phyloP scores from a whole-genome alignment of 2,329 filamentous ascomycete species.

The Penicillium sclerotigenum region DNA sequence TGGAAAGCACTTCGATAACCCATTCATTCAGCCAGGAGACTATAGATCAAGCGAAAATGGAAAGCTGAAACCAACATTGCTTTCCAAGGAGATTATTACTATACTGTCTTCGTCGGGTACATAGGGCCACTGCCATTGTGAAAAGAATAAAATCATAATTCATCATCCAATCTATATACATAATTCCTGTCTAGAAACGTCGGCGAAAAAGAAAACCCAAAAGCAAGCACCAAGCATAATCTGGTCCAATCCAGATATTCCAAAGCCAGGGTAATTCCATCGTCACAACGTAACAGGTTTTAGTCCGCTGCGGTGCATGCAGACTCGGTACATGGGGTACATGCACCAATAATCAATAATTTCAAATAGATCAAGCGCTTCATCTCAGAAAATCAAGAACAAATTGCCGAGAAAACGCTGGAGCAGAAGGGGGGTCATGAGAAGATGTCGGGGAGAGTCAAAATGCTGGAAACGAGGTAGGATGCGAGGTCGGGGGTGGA shows the following conservation, averaged over 20 bases:
- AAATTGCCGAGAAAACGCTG: slow-evolving; percentile 9
- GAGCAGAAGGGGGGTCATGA: slow-evolving; percentile 6
- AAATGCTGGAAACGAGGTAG: background rate
- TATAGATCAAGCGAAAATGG: background rate
- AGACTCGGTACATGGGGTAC: background rate
- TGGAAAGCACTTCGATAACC: background rate
- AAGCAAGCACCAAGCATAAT: background rate
- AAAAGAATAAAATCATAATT: slow-evolving; percentile 13
- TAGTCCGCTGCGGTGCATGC: background rate
- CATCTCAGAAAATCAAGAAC: background rate
- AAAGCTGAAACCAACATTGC: background rate
- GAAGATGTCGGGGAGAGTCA: background rate
- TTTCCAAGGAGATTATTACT: background rate
- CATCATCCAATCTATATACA: slow-evolving; percentile 15
- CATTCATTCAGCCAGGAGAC: too few relatives aligned
- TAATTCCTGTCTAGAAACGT: background rate
- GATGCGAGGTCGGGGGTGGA: background rate
- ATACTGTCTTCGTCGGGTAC: background rate
- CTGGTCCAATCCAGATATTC: background rate
- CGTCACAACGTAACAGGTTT: background rate
- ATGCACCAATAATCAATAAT: slow-evolving; percentile 4
- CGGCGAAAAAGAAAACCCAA: background rate
- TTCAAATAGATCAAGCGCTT: slow-evolving; percentile 8
- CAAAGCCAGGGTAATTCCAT: slow-evolving; percentile 3
- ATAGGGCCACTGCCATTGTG: background rate